Evolutionary conservation across 148 eudicot species (phyloP).

Genomic region (Diospyros lotus): DNA sequence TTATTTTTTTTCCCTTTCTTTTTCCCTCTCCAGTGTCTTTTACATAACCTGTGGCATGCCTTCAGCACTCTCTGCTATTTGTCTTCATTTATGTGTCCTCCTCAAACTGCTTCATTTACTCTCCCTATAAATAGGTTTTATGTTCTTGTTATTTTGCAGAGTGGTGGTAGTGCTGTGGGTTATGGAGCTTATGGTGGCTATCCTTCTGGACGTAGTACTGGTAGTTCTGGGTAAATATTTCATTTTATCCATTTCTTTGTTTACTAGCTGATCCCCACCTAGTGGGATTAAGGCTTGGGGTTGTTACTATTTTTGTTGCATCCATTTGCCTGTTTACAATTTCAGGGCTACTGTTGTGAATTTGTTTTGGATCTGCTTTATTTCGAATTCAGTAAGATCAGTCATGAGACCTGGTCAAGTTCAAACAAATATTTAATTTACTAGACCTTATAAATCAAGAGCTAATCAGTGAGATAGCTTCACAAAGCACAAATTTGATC

Average conservation of each 20-base stretch:
- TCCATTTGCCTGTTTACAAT: background rate
- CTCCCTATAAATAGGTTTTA: background rate
- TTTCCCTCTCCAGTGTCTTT: background rate
- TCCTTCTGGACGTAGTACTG: conserved; percentile 64
- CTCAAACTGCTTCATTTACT: background rate
- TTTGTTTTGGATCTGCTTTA: background rate
- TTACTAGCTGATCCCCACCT: background rate
- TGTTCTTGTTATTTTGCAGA: conserved; percentile 32
- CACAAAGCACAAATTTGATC: background rate
- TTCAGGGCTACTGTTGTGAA: background rate
- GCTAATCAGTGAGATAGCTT: background rate
- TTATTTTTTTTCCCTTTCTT: no score
- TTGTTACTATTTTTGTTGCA: no score
- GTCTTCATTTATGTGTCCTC: background rate
- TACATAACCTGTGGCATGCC: background rate
- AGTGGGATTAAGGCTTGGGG: no score
- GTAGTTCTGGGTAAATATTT: conserved; percentile 67
- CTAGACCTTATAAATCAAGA: background rate
- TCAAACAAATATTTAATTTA: background rate
- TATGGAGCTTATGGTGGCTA: conserved; percentile 88
- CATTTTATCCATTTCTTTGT: background rate
- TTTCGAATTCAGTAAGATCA: no score
- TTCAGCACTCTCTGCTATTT: background rate
- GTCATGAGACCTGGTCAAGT: background rate
- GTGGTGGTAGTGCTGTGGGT: conserved; percentile 42